A percentile compares a stretch with the other conserved stretches of the same genome.
These are phyloP conservation scores for Hevea brasiliensis DNA, from an alignment of 345 rosid genomes.

Conservation along the genomic window DNA sequence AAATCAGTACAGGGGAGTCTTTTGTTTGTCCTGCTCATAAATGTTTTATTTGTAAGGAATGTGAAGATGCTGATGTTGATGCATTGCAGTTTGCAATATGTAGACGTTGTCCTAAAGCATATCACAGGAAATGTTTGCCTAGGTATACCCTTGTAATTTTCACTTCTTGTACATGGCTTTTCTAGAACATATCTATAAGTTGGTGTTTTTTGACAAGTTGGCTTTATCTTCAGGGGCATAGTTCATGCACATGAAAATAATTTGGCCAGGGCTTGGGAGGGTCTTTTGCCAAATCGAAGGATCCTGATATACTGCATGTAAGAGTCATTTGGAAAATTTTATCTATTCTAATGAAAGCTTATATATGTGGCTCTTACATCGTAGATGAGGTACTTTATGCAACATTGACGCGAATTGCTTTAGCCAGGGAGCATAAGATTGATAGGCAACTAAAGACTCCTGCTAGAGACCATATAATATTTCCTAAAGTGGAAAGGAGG, in stretches of 20 bases:
- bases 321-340: constrained; percentile 16
- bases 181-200: background rate
- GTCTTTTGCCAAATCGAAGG: constrained; percentile 44
- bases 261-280: constrained; percentile 61
- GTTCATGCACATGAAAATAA: constrained; percentile 25
- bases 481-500: constrained; percentile 43
- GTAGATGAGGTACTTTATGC: background rate
- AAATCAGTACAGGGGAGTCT: constrained; percentile 53
- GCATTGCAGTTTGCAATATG: constrained; percentile 64
- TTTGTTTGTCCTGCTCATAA: constrained; percentile 67
- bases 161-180: background rate
- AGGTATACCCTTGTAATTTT: constrained; percentile 32
- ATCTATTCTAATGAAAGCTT: background rate
- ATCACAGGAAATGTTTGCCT: constrained; percentile 74
- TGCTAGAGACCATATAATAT: constrained; percentile 57
- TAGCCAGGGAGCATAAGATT: constrained; percentile 59
- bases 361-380: background rate
- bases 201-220: constrained; percentile 13
- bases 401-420: constrained; percentile 3
- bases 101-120: constrained; percentile 74
- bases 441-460: constrained; percentile 43
- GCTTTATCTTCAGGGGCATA: constrained; percentile 43
- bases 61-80: constrained; percentile 42
- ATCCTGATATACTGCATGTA: constrained; percentile 73
- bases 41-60: constrained; percentile 49